These are phyloP conservation scores for Albizia julibrissin DNA, from an alignment of 306 rosid species.

Conservation along the genomic window DNA sequence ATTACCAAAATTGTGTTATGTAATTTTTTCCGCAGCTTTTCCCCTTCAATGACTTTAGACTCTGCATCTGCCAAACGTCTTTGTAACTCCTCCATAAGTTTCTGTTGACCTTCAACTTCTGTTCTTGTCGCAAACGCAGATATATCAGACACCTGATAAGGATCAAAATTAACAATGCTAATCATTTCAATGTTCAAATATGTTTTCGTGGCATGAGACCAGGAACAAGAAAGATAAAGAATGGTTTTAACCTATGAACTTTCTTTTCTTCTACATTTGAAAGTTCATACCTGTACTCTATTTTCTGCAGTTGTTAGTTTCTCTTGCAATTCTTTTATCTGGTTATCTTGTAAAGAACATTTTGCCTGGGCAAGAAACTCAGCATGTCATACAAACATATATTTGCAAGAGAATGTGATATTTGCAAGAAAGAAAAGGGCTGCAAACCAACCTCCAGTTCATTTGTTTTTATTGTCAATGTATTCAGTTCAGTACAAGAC, in stretches of 20 bases:
- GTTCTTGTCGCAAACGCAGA: conserved; percentile 69
- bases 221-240: not conserved
- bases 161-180: conserved; percentile 18
- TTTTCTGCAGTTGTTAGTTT: conserved; percentile 63
- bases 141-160: conserved; percentile 70
- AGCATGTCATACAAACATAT: conserved; percentile 7
- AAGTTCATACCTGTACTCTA: conserved; percentile 64
- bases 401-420: conserved; percentile 11
- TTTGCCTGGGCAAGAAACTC: conserved; percentile 58
- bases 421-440: conserved; percentile 16
- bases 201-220: conserved; percentile 10
- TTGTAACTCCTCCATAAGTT: conserved; percentile 63
- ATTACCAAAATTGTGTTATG: conserved; percentile 94
- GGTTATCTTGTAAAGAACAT: conserved; percentile 64
- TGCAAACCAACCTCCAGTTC: conserved; percentile 73
- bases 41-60: conserved; percentile 78
- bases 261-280: not conserved
- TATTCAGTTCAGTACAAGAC: conserved; percentile 60
- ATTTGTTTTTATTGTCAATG: conserved; percentile 51
- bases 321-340: conserved; percentile 60
- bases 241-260: not conserved
- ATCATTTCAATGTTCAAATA: not conserved
- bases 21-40: conserved; percentile 79
- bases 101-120: conserved; percentile 79
- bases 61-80: conserved; percentile 80